These are phyloP conservation scores for Senna tora DNA, from an alignment of 306 rosid genomes.

Conservation along the genomic window DNA sequence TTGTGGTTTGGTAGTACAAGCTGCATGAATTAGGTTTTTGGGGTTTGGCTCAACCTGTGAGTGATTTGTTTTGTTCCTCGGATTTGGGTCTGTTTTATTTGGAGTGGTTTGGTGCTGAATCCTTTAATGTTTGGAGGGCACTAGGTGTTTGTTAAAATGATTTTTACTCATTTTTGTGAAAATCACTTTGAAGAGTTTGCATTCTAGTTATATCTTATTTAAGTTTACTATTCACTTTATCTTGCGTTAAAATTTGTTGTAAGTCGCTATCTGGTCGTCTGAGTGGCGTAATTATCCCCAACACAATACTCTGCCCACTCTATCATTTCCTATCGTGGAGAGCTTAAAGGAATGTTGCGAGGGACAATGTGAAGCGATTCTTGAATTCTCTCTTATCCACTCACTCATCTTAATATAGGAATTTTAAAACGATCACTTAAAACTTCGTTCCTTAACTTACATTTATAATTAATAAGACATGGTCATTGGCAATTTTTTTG, in stretches of 20 bases:
- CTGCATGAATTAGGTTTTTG: constrained; percentile 38
- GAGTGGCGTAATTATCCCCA: not conserved
- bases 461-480: not conserved
- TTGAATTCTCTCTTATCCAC: constrained; percentile 2
- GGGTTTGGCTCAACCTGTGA: constrained; percentile 1
- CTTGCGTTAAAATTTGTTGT: not conserved
- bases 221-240: too few relatives aligned
- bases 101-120: not conserved
- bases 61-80: not conserved
- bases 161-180: not conserved
- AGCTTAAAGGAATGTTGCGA: constrained; percentile 22
- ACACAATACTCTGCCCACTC: not conserved
- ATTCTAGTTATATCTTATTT: not conserved
- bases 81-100: not conserved
- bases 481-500: constrained; percentile 2
- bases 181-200: not conserved
- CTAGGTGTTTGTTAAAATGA: constrained; percentile 11
- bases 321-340: not conserved
- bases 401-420: not conserved
- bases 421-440: not conserved
- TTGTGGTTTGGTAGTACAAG: constrained; percentile 17
- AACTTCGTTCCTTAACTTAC: constrained; percentile 3
- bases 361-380: constrained; percentile 23
- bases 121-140: not conserved
- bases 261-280: not conserved